Base-by-base conservation (phyloP, 179 eudicot genomes). In the Silene noctiflora region DNA sequence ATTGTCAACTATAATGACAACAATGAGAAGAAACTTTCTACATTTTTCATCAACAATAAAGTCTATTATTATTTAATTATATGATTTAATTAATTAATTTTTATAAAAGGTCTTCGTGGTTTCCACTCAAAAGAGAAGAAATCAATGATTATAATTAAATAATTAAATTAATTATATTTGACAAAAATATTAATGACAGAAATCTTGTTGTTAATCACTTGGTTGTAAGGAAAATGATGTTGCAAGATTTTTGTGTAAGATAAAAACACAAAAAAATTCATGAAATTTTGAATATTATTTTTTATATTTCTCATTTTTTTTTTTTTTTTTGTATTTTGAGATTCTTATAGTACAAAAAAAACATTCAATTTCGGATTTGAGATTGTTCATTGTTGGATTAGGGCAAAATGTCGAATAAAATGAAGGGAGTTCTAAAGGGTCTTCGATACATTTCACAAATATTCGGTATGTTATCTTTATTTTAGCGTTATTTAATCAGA, bases 81-180 rank as follows among this genome's bases (percentile, higher is more conserved):
- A 16, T 63, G 33, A 71, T 64, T 19, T 67, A 33, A 60, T 69
- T 51, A 46, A 44, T 31, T n/a, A 46, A 46, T 69, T 62, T 48
- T 69, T 61, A 42, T 69, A n/a, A 25, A 78, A 62, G 71, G 76
- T 75, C 77, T 78, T 67, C 77, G 81, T 78, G 78, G 69, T 64
- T 71, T 75, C 79, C 81, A 78, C 81, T 79, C 35, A 65, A 78
- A 20, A 29, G 5, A 65, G 73, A 78, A 48, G 17, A 5, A 73
- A 72, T 65, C 77, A 72, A 66, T 68, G 14, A 53, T 53, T 55
- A 35, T 58, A 69, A 69, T 61, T 20, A 60, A 8, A n/a, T 59
- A 59, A 59, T 17, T 59, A n/a, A 59, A 59, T 59, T 59, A 69
- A 10, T 65, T 73, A 67, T 73, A 79, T 67, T 73, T 67, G 77